Evolutionary conservation across 345 rosid genomes (phyloP), one percentile per base, ranked within the genome.

Genomic region (Abelmoschus esculentus): DNA sequence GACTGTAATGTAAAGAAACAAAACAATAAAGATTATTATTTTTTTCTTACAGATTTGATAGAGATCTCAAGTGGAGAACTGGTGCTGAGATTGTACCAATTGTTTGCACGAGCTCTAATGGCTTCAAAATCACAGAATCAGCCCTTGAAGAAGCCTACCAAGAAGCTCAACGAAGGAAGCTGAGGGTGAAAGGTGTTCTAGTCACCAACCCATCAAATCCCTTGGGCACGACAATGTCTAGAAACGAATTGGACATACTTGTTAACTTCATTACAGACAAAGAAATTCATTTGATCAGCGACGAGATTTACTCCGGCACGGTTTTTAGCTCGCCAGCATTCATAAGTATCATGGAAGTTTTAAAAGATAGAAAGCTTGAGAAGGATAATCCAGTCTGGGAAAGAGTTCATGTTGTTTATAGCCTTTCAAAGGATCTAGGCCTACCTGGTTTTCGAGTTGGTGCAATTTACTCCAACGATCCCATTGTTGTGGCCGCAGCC

Each of bases 371-470:
- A 72, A 83, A 83, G 61, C 76, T 72, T 7, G 81, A 87, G 61
- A 73, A 82, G 5, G 5, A 47, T 58, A 78, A 76, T 11, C 84
- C 86, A 15, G 85, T 82, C 15, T 76, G 80, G 74, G 79, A 85
- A 29, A 71, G 86, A 61, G 90, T 90, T 72, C 96, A 90, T 71
- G 61, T 86, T 60, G 93, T 90, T 34, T 88, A 86, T 13, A 87
- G 93, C 47, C 90, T 90, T 34, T 90, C 96, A 2, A 90, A 90
- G 60, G 96, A 90, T 72, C 80, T 90, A 5, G 96, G 93, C 2
- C 91, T 90, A 1, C 93, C 96, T 53, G 96, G 96, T 70, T 90
- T 90, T 75, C 88, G 96, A 36, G 96, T 90, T 26, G 96, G 91
- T 58, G 96, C 91, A 65, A 82, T 90, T 74, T 88, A 90, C 68